Base-by-base conservation (phyloP, 2,329 filamentous ascomycete species). In the Fusarium buxicola region DNA sequence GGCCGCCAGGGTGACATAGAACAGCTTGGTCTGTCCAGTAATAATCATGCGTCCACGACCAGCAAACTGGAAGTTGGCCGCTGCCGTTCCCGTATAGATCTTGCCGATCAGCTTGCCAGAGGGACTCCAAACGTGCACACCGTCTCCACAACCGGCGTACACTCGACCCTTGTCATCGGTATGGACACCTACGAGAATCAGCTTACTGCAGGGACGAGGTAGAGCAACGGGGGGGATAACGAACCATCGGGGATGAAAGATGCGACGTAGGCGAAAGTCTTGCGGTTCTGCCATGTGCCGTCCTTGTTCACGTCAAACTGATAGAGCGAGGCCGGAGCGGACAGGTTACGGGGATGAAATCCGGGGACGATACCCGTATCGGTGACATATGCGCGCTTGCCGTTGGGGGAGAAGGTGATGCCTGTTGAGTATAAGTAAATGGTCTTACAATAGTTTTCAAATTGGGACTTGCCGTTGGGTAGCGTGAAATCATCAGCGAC, bases 241-340 rank as follows among this genome's bases (percentile, higher is more conserved):
- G 34, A 75, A 74, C 88, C 88, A 56, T 90, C 88, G 0, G 87
- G 86, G 4, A 86, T 75, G 2, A 83, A 83, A 1, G 77, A 69
- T 32, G 83, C 77, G 4, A 79, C 76, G 59, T 82, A 87, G 0
- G 87, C 86, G 66, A 90, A 90, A 0, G 81, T 78, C 52, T 81
- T 80, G 51, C 80, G 76, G 71, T 82, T 82, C 12, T 77, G 73
- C 11, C 75, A 79, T 0, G 80, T 82, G 15, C 81, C 82, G 38
- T 83, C 81, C 3, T 74, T 55, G 18, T 72, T 65, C 11, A 84
- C 81, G 6, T 81, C 75, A 45, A 74, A 84, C 3, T 77, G 78
- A 60, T 83, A 83, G 31, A 86, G 78, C 11, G 79, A 80, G 2
- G 82, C 73, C 0, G 82, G 79, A 5, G 75, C 69, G 0, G 78